These are phyloP conservation scores for Fusarium tricinctum DNA, from an alignment of 2,329 filamentous ascomycete species.

Conservation along the genomic window DNA sequence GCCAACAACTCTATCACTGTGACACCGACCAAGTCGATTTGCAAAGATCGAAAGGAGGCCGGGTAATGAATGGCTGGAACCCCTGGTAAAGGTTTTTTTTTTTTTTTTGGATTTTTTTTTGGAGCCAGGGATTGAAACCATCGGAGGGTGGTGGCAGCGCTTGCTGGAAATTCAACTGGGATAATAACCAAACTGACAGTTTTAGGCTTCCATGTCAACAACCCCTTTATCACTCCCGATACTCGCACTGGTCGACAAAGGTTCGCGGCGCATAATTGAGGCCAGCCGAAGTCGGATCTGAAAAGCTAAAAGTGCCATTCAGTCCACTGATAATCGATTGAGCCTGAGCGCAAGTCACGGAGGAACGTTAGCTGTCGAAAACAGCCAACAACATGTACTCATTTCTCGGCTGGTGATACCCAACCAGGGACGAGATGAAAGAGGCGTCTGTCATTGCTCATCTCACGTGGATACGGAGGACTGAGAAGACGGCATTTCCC, in stretches of 20 bases:
- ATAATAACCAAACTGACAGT: conserved; percentile 39
- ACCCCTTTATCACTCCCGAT: conserved; percentile 44
- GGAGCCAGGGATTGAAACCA: conserved; percentile 21
- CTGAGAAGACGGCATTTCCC: conserved; percentile 12
- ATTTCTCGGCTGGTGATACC: conserved; percentile 8
- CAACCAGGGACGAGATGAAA: not conserved
- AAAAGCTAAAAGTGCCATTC: not conserved
- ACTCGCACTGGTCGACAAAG: conserved; percentile 39
- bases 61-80: conserved; percentile 17
- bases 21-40: conserved; percentile 41
- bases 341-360: not conserved
- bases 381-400: not conserved
- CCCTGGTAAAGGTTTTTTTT: conserved; percentile 6
- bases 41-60: conserved; percentile 43
- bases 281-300: conserved; percentile 34
- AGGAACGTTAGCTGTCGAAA: not conserved
- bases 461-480: conserved; percentile 10
- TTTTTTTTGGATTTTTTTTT: not conserved
- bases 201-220: conserved; percentile 35
- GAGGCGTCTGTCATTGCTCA: conserved; percentile 3
- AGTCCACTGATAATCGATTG: conserved; percentile 1
- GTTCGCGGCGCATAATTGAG: conserved; percentile 26
- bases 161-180: conserved; percentile 47
- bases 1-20: conserved; percentile 8
- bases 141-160: conserved; percentile 26